These are phyloP conservation scores for Cladosporium sp. DNA, from an alignment of 2,329 filamentous ascomycete species.

Conservation along the genomic window DNA sequence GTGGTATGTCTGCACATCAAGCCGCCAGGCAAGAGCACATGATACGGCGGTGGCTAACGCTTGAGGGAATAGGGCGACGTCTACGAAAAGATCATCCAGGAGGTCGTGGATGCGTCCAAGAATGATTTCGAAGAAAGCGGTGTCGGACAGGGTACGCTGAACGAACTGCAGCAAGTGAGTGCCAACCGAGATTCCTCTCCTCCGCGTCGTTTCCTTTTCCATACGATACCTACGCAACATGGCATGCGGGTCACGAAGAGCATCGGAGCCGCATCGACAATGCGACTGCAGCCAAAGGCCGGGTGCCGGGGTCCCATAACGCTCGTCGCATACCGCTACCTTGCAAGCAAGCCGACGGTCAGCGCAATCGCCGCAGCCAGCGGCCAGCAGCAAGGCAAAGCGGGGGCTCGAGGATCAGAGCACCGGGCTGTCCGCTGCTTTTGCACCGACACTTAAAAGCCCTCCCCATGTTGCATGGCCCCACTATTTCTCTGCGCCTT, in stretches of 20 bases:
- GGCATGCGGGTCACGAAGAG: not conserved
- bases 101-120: conserved; percentile 60
- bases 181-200: conserved; percentile 12
- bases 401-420: conserved; percentile 38
- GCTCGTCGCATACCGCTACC: conserved; percentile 7
- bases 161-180: conserved; percentile 79
- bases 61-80: conserved; percentile 60
- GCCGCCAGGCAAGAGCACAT: not conserved
- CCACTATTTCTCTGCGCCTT: conserved; percentile 26
- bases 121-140: conserved; percentile 97
- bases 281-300: not conserved
- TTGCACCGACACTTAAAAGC: conserved; percentile 44
- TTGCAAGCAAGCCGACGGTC: not conserved
- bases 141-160: conserved; percentile 79
- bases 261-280: not conserved
- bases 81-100: conserved; percentile 88
- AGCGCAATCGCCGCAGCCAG: conserved; percentile 18
- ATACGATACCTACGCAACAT: not conserved
- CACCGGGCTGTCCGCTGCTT: conserved; percentile 40
- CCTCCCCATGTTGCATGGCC: conserved; percentile 14
- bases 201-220: conserved; percentile 17
- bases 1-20: conserved; percentile 20
- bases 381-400: conserved; percentile 33
- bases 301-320: not conserved
- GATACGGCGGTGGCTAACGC: conserved; percentile 7